phyloP scores from a whole-genome alignment of 352 stramenopile species.

The Globisporangium irregulare region DNA sequence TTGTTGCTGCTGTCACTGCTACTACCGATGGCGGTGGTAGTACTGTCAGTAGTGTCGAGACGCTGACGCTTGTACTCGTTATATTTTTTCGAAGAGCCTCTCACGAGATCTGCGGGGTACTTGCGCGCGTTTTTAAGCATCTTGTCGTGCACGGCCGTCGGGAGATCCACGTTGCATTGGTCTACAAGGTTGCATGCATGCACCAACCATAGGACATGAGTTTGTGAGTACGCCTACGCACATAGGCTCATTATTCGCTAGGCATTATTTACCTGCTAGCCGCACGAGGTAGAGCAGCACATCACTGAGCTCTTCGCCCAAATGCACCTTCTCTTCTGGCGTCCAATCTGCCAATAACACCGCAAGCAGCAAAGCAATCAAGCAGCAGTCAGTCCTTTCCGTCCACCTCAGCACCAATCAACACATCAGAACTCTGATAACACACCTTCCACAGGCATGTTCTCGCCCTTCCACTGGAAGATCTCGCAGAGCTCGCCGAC shows the following conservation, averaged over 20 bases:
- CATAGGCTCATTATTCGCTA: not conserved
- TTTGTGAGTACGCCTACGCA: not conserved
- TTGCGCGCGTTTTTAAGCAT: slow-evolving; percentile 89
- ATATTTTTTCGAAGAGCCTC: slow-evolving; percentile 75
- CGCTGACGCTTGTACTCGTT: slow-evolving; percentile 75
- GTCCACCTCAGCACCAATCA: not conserved
- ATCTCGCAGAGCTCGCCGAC: slow-evolving; percentile 93
- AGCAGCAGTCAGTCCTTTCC: not conserved
- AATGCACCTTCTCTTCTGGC: slow-evolving; percentile 81
- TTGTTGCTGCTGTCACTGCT: not conserved
- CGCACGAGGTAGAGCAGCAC: slow-evolving; percentile 96
- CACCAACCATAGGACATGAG: not conserved
- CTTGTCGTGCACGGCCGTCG: slow-evolving; percentile 89
- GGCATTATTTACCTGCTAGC: slow-evolving; percentile 58
- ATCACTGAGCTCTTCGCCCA: slow-evolving; percentile 96
- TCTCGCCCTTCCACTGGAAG: slow-evolving; percentile 94
- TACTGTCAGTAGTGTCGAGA: slow-evolving; percentile 26
- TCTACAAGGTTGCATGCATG: slow-evolving; percentile 27
- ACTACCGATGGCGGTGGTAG: too few species aligned
- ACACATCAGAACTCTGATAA: too few species aligned
- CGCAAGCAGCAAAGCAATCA: not conserved
- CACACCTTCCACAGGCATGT: slow-evolving; percentile 55
- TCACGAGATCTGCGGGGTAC: slow-evolving; percentile 65
- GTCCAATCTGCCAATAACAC: slow-evolving; percentile 50
- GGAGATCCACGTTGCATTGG: slow-evolving; percentile 89